These are phyloP conservation scores for Nectriaceae sp. DNA, from an alignment of 2,329 filamentous ascomycete species.

Conservation along the genomic window DNA sequence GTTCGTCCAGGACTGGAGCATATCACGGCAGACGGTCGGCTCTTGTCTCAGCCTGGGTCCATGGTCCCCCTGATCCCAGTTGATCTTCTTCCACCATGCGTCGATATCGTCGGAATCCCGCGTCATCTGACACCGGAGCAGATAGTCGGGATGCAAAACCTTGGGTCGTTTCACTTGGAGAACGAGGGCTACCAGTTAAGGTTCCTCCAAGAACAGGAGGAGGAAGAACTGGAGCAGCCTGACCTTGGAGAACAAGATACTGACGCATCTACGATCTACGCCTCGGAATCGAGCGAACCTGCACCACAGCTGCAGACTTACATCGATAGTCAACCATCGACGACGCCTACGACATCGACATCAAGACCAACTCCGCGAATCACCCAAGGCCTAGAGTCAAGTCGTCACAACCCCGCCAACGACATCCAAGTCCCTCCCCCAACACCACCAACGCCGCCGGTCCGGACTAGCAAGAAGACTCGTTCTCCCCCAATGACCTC, in stretches of 20 bases:
- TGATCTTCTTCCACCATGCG: conserved; percentile 51
- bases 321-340: not conserved
- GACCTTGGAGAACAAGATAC: not conserved
- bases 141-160: conserved; percentile 39
- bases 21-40: conserved; percentile 20
- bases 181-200: conserved; percentile 17
- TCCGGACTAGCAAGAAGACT: no score
- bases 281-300: conserved; percentile 1
- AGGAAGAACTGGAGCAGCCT: conserved; percentile 1
- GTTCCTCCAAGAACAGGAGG: conserved; percentile 8
- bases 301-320: not conserved
- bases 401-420: conserved; percentile 17
- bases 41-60: conserved; percentile 29
- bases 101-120: conserved; percentile 46
- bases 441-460: not conserved
- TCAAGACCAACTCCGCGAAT: conserved; percentile 1
- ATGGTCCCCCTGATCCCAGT: conserved; percentile 57
- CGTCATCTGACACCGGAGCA: conserved; percentile 42
- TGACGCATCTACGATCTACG: conserved; percentile 4
- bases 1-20: conserved; percentile 39
- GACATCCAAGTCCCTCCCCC: not conserved
- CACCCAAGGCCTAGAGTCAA: conserved; percentile 16
- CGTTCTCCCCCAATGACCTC: not conserved
- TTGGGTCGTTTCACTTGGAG: conserved; percentile 35
- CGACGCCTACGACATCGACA: not conserved